Base-by-base conservation (phyloP, 768 basidiomycete species). In the Kondoa subrosea region DNA sequence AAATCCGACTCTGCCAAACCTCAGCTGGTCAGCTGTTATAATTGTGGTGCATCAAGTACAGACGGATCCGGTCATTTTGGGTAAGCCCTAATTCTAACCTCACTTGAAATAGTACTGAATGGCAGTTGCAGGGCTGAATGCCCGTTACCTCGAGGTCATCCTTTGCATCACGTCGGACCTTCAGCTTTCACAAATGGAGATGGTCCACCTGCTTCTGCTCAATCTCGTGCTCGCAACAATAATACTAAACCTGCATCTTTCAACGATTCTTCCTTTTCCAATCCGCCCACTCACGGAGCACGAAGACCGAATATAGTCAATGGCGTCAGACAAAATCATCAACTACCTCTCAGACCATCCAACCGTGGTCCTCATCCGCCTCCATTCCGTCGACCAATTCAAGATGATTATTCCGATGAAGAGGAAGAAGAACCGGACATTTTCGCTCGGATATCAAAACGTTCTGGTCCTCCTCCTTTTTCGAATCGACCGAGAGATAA, bases 61-160 rank as follows among this genome's bases (percentile, higher is more conserved):
- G 61, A 33, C 61, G 25, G 30, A 25, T 17, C 26, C 16, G 61
- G 61, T 32, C 61, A 63, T 33, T 63, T 63, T 31, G 61, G 61
- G 27, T 8, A 25, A 56, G 56, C 56, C 25, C 56, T 56, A 15
- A 15, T 25, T 56, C 56, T 56, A 25, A 15, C 15, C 25, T 15
- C 25, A 15, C 56, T 15, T 15, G 15, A 25, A 56, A 15, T 68
- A 57, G 60, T n/a, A 57, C 68, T 30, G 65, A 27, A 30, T 63
- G 59, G 3, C 64, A 66, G 25, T 68, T 65, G 17, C n/a, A 61
- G 68, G 1, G 61, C 67, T 50, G 67, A 69, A 26, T 69, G 69
- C 60, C 68, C 68, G 25, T 29, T 21, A 25, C 69, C 66, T 15
- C 67, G 69, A 2, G 69, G 62, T n/a, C 69, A 69, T 34, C 68